Conservation (phyloP, 169 alveolate species). For the Plasmodium knowlesi region DNA sequence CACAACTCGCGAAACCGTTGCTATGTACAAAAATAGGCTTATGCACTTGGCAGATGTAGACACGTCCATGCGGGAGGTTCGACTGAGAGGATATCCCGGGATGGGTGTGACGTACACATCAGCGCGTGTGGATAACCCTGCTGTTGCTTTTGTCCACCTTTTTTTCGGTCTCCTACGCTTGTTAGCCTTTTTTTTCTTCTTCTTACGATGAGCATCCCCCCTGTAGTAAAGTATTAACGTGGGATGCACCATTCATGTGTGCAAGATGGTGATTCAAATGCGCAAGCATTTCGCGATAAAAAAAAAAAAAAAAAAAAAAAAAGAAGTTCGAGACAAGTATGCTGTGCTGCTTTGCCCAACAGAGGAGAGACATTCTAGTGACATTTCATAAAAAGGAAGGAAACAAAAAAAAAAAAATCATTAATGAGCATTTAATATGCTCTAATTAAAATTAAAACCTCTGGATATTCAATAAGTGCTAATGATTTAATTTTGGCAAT, state of each 20-base stretch:
- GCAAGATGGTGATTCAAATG: background rate
- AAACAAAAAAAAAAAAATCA: background rate
- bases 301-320: background rate
- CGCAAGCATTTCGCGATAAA: background rate
- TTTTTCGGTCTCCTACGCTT: background rate
- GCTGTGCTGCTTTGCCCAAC: background rate
- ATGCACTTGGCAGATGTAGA: background rate
- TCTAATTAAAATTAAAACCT: background rate
- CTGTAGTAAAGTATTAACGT: background rate
- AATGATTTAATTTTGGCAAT: background rate
- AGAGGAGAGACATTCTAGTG: background rate
- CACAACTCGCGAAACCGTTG: background rate
- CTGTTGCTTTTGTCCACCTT: background rate
- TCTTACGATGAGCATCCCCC: background rate
- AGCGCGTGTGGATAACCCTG: background rate
- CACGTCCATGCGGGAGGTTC: background rate
- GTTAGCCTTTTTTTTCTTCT: background rate
- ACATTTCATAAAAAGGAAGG: background rate
- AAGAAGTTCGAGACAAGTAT: background rate
- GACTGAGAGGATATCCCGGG: background rate
- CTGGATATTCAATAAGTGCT: background rate
- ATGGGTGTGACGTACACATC: background rate
- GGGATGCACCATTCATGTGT: background rate
- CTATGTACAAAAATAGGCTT: background rate
- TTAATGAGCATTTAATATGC: background rate